Evolutionary conservation across 169 alveolate species (phyloP).

Genomic region (Blepharisma undulans): DNA sequence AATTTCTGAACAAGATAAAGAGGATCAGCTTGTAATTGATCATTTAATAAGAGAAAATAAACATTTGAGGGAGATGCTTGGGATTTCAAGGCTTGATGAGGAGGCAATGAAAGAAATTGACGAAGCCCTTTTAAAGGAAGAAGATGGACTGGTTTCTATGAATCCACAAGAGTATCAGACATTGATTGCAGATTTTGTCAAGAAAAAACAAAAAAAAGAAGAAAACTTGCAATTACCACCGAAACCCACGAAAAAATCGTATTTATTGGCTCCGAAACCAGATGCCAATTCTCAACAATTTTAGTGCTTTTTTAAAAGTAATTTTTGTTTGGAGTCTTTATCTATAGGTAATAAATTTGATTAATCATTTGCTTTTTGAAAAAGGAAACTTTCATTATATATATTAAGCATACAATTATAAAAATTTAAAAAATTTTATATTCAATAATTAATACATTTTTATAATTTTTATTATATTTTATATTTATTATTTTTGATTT

Average conservation of each 20-base stretch:
- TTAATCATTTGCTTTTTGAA: too few relatives aligned
- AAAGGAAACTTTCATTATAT: too few relatives aligned
- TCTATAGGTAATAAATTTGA: neutral
- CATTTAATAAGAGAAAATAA: neutral
- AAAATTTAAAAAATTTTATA: too few relatives aligned
- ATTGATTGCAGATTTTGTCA: neutral
- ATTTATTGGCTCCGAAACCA: neutral
- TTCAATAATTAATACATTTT: too few relatives aligned
- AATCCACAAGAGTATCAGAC: neutral
- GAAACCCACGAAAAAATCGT: neutral
- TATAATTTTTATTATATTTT: too few relatives aligned
- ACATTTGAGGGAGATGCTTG: slow-evolving; percentile 9
- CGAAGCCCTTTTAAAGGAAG: neutral
- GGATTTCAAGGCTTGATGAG: neutral
- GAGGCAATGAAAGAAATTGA: neutral
- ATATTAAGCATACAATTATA: too few relatives aligned
- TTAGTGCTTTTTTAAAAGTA: too few relatives aligned
- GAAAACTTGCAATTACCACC: neutral
- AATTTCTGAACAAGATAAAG: neutral
- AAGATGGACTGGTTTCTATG: neutral
- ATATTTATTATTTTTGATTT: neutral
- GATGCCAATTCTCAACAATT: neutral
- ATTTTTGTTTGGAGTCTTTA: too few relatives aligned
- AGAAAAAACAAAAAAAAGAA: neutral
- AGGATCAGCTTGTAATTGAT: neutral